Evolutionary conservation across 139 green algal species (phyloP).

Genomic region (Auxenochlorella pyrenoidosa): DNA sequence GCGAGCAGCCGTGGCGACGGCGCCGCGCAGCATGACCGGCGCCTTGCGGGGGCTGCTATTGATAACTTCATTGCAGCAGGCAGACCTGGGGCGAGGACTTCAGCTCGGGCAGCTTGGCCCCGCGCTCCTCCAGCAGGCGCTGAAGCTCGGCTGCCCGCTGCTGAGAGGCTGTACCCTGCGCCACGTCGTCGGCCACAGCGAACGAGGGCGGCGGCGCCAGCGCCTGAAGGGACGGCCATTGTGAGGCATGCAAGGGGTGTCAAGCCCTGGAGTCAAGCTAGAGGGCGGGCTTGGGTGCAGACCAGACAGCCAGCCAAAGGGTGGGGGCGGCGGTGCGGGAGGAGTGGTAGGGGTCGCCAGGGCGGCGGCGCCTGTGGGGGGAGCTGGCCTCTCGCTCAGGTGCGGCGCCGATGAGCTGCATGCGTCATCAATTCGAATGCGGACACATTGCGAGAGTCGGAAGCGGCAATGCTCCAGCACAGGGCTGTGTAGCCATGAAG

Average conservation of each 20-base stretch:
- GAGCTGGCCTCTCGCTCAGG: background rate
- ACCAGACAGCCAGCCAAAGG: background rate
- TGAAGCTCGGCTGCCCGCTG: conserved; percentile 41
- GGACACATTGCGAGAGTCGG: background rate
- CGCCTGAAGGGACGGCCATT: background rate
- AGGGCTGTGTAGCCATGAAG: background rate
- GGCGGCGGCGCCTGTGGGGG: no score
- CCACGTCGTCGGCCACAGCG: background rate
- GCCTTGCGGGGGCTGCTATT: no score
- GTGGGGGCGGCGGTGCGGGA: background rate
- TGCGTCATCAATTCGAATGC: conserved; percentile 4
- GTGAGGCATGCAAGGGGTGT: background rate
- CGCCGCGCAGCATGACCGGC: background rate
- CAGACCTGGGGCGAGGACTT: conserved; percentile 35
- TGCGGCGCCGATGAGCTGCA: background rate
- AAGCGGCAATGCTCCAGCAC: background rate
- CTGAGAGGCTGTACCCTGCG: background rate
- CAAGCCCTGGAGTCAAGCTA: no score
- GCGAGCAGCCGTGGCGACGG: no score
- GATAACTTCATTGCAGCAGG: no score
- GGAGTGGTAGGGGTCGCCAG: background rate
- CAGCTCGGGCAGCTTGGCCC: conserved; percentile 36
- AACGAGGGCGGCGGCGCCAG: conserved; percentile 22
- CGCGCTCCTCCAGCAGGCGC: conserved; percentile 32
- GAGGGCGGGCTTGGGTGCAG: background rate